phyloP scores from a whole-genome alignment of 106 monocot species.

The Acanthochlamys bracteata region DNA sequence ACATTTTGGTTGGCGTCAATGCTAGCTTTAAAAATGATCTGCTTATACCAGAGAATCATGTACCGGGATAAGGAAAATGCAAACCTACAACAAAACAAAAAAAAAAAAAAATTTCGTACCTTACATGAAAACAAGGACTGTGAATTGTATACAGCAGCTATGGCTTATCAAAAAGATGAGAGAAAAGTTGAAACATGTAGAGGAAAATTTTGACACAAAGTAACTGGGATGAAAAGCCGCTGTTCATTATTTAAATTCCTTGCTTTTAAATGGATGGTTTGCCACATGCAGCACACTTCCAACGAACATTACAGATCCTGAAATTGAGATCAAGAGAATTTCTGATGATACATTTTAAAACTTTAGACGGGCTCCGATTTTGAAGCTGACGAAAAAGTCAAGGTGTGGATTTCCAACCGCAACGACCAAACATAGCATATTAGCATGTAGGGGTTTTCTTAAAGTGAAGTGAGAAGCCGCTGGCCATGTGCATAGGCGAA shows the following conservation, averaged over 20 bases:
- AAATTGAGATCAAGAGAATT: constrained; percentile 1
- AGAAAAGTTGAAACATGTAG: neutral
- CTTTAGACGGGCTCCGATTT: neutral
- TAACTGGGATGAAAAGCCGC: neutral
- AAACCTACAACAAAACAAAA: too few species aligned
- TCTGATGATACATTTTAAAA: neutral
- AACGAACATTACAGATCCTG: constrained; percentile 14
- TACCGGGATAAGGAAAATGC: too few species aligned
- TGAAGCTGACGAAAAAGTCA: constrained; percentile 3
- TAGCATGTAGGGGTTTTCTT: neutral
- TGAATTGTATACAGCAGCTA: neutral
- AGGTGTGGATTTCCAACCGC: constrained; percentile 4
- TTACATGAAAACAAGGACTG: neutral
- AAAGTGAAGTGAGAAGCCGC: constrained; percentile 7
- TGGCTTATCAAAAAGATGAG: neutral
- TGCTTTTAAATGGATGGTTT: constrained; percentile 8
- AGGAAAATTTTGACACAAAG: neutral
- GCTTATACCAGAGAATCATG: too few species aligned
- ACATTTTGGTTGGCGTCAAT: too few species aligned
- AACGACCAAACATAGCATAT: neutral
- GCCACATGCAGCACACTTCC: constrained; percentile 17
- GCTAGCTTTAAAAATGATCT: too few species aligned
- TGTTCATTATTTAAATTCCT: neutral
- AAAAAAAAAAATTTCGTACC: too few species aligned
- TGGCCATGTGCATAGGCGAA: constrained; percentile 8